Base-by-base conservation (phyloP, 192 early-diverging fungal species). In the Rhizophagus clarus region DNA sequence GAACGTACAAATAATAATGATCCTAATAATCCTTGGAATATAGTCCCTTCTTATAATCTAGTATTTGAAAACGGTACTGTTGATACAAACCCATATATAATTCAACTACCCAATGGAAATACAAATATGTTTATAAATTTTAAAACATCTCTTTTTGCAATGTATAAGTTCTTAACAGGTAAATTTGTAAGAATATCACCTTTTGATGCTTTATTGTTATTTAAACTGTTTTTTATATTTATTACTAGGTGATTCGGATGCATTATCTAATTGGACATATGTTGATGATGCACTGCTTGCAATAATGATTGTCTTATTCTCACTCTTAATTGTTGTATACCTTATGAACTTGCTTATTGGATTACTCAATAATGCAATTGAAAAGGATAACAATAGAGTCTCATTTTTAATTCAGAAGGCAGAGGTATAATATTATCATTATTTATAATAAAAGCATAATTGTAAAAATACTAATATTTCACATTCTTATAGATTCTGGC, bases 1-100 rank as follows among this genome's bases (percentile, higher is more conserved):
- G 3, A 24, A 51, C 71, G 37, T 14, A 42, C 7, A 3, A n/a
- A 26, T 49, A 73, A n/a, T 28, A 29, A 24, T 51, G 71, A 72
- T 51, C 42, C 7, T 1, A 72, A 72, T 26, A 72, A 72, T 51
- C 71, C 71, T 49, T 72, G 71, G 71, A 72, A 28, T 47, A 22
- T 72, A n/a, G 47, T 28, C 8, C 2, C 68, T 31, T 32, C 20
- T 10, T 70, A 70, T 42, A 24, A 34, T n/a, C 2, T 14, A 14
- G 22, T 70, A 14, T 9, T 9, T 31, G 11, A 24, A 15, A 22
- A 40, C 10, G 68, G 68, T 0, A 2, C 17, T n/a, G 40, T 70
- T 40, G 15, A 9, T 45, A 1, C 42, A 2, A 31, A 8, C 4
- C 22, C 68, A 40, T 70, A 14, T 17, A 8, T 70, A 8, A 70